Percentiles rank a stretch among this genome's conserved stretches.
Conservation (phyloP, 129 eudicot species). For the Deinandra increscens region DNA sequence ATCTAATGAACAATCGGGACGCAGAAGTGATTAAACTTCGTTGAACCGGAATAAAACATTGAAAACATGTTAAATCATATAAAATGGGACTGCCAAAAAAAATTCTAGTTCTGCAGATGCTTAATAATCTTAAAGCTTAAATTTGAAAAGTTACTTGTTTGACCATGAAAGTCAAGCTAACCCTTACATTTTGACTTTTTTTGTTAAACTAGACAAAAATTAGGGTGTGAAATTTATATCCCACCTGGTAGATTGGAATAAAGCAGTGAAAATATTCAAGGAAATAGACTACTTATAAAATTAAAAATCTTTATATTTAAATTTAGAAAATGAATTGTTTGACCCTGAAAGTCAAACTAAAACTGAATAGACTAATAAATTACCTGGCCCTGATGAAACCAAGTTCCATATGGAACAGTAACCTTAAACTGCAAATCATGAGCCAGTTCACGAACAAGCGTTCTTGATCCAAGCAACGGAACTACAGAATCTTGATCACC, state of each 20-base stretch:
- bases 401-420: slow-evolving; percentile 86
- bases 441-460: slow-evolving; percentile 87
- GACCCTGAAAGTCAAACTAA: slow-evolving; percentile 16
- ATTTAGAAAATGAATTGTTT: neutral
- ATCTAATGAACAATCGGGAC: too few relatives aligned
- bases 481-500: slow-evolving; percentile 99
- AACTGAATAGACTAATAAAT: slow-evolving; percentile 8
- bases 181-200: slow-evolving; percentile 25
- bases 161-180: slow-evolving; percentile 33
- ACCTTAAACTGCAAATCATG: slow-evolving; percentile 60
- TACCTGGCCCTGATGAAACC: slow-evolving; percentile 98
- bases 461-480: slow-evolving; percentile 83
- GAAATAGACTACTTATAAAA: too few relatives aligned
- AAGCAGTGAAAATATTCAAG: neutral
- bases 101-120: neutral
- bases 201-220: slow-evolving; percentile 3
- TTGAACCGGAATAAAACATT: too few relatives aligned
- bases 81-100: neutral
- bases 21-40: too few relatives aligned
- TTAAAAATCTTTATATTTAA: neutral
- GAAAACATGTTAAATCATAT: too few relatives aligned
- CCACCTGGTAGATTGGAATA: neutral
- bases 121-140: neutral
- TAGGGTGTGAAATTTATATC: neutral
- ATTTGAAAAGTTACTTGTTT: neutral